A percentile compares a stretch with the other conserved stretches of the same genome.
phyloP scores from a whole-genome alignment of 1,139 yeast genomes.

The Kluyveromyces sp. region DNA sequence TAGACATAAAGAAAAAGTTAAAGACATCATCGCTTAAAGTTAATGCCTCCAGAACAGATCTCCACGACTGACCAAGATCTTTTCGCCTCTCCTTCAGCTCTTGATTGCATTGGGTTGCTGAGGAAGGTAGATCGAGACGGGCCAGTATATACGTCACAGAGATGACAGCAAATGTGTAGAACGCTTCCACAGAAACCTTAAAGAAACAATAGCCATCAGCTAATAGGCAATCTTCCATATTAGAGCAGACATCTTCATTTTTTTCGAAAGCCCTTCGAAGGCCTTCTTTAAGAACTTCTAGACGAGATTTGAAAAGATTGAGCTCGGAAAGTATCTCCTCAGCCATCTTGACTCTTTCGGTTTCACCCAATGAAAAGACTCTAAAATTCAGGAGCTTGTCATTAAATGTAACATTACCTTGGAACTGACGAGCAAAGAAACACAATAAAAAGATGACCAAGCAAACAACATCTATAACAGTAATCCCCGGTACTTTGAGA shows the following conservation, averaged over 20 bases:
- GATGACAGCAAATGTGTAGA: slow-evolving; percentile 6
- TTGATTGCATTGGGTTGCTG: slow-evolving; percentile 1
- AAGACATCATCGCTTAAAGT: not conserved
- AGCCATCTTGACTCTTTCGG: not conserved
- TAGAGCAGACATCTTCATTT: not conserved
- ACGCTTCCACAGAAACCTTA: slow-evolving; percentile 1
- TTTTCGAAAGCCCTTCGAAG: not conserved
- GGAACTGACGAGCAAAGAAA: slow-evolving; percentile 4
- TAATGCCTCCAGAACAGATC: slow-evolving; percentile 2
- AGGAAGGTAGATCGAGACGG: slow-evolving; percentile 7
- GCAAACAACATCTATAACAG: not conserved
- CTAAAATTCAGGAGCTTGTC: not conserved
- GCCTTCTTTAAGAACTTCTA: slow-evolving; percentile 1
- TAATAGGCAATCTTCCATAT: not conserved
- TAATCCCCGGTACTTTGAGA: not conserved
- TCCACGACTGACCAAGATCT: slow-evolving; percentile 8
- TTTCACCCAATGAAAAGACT: not conserved
- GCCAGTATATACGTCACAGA: slow-evolving; percentile 10
- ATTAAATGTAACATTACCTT: not conserved
- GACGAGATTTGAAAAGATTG: not conserved
- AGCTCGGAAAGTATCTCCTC: slow-evolving; percentile 3
- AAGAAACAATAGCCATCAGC: not conserved
- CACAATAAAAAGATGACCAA: not conserved
- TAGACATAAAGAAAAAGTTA: slow-evolving; percentile 7
- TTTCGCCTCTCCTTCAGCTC: slow-evolving; percentile 4